Base-by-base conservation (phyloP, 2,329 filamentous ascomycete species). In the Dactylellina haptotyla region DNA sequence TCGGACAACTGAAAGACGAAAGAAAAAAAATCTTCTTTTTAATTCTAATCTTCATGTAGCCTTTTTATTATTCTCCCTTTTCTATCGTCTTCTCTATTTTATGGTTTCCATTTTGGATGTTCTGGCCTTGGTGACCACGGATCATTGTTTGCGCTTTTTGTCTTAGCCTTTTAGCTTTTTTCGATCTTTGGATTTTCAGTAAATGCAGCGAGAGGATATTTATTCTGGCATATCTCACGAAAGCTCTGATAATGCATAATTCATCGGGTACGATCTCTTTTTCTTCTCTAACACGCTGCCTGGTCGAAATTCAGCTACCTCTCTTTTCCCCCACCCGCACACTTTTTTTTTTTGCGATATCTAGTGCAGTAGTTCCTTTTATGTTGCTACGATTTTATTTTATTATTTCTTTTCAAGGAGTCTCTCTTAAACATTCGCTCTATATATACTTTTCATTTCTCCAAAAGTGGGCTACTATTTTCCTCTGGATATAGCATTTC, bases 231-330 rank as follows among this genome's bases (percentile, higher is more conserved):
- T 59, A 64, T 70, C 53, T 72, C 57, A 62, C 37, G 61, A 62
- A 66, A 57, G 57, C 45, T 72, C 54, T 54, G 59, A 64, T 63
- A 75, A 67, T 73, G 61, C 61, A 66, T 73, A 73, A 73, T 73
- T 54, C 34, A 48, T 62, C 56, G 37, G 30, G 20, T 43, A 54
- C 48, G 18, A 30, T 62, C 25, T 50, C 39, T 66, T n/a, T 56
- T 71, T 43, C 34, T 58, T 58, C 26, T 37, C 23, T 41, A 46
- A 4, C 20, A 12, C 39, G 9, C 20, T 48, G 25, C 23, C n/a
- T n/a, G n/a, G n/a, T n/a, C n/a, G n/a, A 23, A 43, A 43, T 23
- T 59, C 16, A n/a, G 26, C 28, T 45, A 2, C 10, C 2, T 43
- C 10, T 46, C 43, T 34, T 41, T 43, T 51, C n/a, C n/a, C n/a